phyloP scores from a whole-genome alignment of 495 filamentous ascomycete species.

The Opeltia flavorubescens region DNA sequence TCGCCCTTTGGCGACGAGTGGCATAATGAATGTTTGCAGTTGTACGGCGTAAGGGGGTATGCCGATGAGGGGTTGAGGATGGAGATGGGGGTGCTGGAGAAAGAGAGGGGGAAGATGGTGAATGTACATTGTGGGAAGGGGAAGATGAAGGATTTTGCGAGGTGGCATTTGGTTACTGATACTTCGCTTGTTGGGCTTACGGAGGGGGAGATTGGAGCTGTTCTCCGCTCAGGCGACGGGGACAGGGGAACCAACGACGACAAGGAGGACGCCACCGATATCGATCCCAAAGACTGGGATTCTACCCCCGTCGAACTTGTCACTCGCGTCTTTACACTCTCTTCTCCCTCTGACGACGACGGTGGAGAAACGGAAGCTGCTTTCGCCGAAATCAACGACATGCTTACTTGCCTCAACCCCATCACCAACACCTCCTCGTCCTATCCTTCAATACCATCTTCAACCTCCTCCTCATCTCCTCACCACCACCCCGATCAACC shows the following conservation, averaged over 20 bases:
- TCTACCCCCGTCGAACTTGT: slow-evolving; percentile 17
- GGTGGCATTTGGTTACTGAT: slow-evolving; percentile 12
- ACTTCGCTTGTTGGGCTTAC: slow-evolving; percentile 3
- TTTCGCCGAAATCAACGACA: slow-evolving; percentile 6
- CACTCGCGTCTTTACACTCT: slow-evolving; percentile 6
- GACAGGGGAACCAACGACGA: neutral
- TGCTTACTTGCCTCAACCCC: slow-evolving; percentile 4
- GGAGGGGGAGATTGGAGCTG: neutral
- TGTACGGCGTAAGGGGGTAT: slow-evolving; percentile 11
- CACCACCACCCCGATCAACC: too few species aligned
- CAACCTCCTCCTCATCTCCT: too few species aligned
- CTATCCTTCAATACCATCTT: too few species aligned
- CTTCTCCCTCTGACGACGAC: too few species aligned
- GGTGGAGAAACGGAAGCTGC: neutral
- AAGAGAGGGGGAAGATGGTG: neutral
- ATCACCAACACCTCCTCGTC: too few species aligned
- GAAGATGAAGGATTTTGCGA: slow-evolving; percentile 7
- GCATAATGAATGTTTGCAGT: neutral
- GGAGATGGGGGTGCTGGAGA: neutral
- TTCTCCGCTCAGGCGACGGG: neutral
- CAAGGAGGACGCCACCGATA: neutral
- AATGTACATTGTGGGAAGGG: neutral
- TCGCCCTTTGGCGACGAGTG: neutral
- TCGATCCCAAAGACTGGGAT: slow-evolving; percentile 13
- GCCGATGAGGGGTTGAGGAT: slow-evolving; percentile 10